Evolutionary conservation across 331 rosid genomes (phyloP).

Genomic region (Cydonia oblonga): DNA sequence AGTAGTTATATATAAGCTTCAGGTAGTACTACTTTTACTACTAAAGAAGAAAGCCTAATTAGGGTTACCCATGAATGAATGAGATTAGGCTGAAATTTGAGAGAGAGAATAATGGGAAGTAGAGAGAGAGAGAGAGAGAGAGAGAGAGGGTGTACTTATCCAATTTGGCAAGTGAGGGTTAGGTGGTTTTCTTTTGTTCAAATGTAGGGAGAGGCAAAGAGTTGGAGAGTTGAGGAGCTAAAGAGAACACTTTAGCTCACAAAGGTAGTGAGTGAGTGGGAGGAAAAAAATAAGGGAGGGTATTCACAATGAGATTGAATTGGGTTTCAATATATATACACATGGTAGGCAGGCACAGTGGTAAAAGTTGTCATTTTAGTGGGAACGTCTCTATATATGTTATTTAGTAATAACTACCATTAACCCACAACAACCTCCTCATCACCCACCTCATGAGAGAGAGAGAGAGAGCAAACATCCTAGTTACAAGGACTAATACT

Average conservation of each 20-base stretch:
- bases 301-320: constrained; percentile 11
- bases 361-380: constrained; percentile 17
- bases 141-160: not conserved
- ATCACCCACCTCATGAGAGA: constrained; percentile 1
- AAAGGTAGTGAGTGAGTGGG: not conserved
- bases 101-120: not conserved
- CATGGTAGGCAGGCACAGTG: not conserved
- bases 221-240: not conserved
- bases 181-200: constrained; percentile 4
- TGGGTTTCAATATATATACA: not conserved
- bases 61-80: not conserved
- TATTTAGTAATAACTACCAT: constrained; percentile 30
- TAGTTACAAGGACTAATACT: constrained; percentile 7
- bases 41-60: not conserved
- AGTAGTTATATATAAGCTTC: not conserved
- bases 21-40: not conserved
- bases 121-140: too few relatives aligned
- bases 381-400: constrained; percentile 4
- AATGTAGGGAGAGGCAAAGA: constrained; percentile 2
- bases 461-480: not conserved
- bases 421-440: constrained; percentile 36
- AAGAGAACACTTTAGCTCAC: not conserved
- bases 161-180: not conserved
- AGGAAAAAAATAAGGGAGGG: not conserved
- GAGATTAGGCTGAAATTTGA: not conserved